A percentile compares a stretch with the other conserved stretches of the same genome.
Conservation (phyloP, 306 rosid species). For the Argentina anserina region DNA sequence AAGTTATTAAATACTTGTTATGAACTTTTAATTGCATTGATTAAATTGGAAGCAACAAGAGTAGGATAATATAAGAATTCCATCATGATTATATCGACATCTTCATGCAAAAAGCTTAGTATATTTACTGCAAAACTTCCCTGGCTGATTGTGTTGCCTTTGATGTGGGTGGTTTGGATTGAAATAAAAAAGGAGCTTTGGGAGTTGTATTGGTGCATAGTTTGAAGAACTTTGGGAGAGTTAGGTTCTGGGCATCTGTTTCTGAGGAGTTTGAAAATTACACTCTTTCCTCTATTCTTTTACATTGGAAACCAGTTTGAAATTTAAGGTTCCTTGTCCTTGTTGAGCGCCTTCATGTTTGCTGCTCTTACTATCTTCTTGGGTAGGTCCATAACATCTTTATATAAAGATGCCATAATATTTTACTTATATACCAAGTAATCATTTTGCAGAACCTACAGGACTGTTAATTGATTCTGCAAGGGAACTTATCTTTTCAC, state of each 20-base stretch:
- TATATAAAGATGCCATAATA: conserved; percentile 6
- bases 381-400: no score
- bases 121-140: background rate
- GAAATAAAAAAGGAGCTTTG: background rate
- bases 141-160: background rate
- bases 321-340: background rate
- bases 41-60: background rate
- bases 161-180: background rate
- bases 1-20: background rate
- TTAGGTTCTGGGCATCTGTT: background rate
- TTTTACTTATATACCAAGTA: conserved; percentile 1
- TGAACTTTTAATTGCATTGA: background rate
- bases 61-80: background rate
- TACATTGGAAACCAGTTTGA: background rate
- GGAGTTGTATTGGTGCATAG: background rate
- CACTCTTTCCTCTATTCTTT: background rate
- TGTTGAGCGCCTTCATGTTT: background rate
- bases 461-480: conserved; percentile 80
- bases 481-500: conserved; percentile 39
- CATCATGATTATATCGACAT: background rate
- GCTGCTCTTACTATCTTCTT: background rate
- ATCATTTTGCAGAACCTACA: conserved; percentile 60
- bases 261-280: background rate
- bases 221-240: background rate
- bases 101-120: no score